These are phyloP conservation scores for Kwoniella shivajii DNA, from an alignment of 1,284 basidiomycete genomes.

Conservation along the genomic window DNA sequence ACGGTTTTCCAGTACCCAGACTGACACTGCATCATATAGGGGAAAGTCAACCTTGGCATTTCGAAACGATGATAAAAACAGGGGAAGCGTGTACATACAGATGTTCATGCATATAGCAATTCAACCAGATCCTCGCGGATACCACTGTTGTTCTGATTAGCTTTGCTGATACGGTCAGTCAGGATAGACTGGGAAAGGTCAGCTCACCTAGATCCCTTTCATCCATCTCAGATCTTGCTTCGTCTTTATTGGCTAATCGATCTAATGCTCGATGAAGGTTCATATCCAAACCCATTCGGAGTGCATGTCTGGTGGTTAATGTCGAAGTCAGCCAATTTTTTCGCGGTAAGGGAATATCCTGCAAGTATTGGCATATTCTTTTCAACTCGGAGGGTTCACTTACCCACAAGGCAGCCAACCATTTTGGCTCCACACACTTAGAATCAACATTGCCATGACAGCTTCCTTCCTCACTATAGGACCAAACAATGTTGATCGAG, in stretches of 20 bases:
- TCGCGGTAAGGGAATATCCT: too few species aligned
- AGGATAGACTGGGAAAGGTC: conserved; percentile 12
- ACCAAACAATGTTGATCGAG: conserved; percentile 85
- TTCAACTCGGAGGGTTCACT: conserved; percentile 7
- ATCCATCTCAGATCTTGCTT: conserved; percentile 72
- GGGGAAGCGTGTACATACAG: conserved; percentile 29
- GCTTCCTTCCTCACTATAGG: conserved; percentile 91
- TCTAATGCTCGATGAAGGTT: conserved; percentile 87
- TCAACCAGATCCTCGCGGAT: conserved; percentile 89
- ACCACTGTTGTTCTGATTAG: conserved; percentile 62
- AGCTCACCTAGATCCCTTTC: conserved; percentile 77
- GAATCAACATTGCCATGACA: conserved; percentile 87
- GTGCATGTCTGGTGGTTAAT: conserved; percentile 76
- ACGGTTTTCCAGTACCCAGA: conserved; percentile 83
- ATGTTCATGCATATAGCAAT: conserved; percentile 65
- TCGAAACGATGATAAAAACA: background rate
- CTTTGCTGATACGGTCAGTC: conserved; percentile 25
- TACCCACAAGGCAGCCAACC: conserved; percentile 79
- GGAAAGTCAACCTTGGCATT: too few species aligned
- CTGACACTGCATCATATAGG: conserved; percentile 66
- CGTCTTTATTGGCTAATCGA: conserved; percentile 70
- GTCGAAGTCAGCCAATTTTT: background rate
- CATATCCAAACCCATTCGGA: conserved; percentile 91
- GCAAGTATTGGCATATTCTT: background rate
- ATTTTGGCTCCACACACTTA: conserved; percentile 91